phyloP scores from a whole-genome alignment of 2,329 filamentous ascomycete genomes.

The Hirsutella thompsonii region DNA sequence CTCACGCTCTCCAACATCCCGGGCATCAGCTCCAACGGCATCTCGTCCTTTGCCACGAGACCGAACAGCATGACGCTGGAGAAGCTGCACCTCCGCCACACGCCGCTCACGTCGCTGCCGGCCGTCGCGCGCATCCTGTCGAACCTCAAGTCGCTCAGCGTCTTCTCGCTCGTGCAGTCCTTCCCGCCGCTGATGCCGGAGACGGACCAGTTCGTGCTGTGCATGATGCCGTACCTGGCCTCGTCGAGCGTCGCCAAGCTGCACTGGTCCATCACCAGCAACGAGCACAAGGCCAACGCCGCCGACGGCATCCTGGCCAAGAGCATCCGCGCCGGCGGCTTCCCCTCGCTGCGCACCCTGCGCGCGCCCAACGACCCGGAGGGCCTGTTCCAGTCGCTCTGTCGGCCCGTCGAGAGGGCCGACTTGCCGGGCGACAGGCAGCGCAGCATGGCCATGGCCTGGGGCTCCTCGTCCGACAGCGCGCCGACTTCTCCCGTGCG shows the following conservation, averaged over 20 bases:
- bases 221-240: constrained; percentile 52
- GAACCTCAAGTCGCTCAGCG: constrained; percentile 33
- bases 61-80: constrained; percentile 30
- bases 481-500: constrained; percentile 13
- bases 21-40: constrained; percentile 41
- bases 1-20: constrained; percentile 42
- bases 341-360: constrained; percentile 47
- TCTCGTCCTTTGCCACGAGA: constrained; percentile 43
- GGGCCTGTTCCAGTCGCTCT: constrained; percentile 56
- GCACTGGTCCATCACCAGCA: constrained; percentile 52
- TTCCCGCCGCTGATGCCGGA: constrained; percentile 40
- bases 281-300: constrained; percentile 26
- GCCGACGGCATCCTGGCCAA: constrained; percentile 52
- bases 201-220: constrained; percentile 39
- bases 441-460: constrained; percentile 11
- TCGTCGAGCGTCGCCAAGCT: constrained; percentile 38
- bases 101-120: constrained; percentile 41
- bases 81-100: constrained; percentile 40
- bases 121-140: constrained; percentile 46
- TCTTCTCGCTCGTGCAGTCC: constrained; percentile 42
- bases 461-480: constrained; percentile 7
- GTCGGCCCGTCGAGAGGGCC: constrained; percentile 44
- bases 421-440: constrained; percentile 38
- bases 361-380: constrained; percentile 58
- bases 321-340: constrained; percentile 47